Conservation (phyloP, 2,329 filamentous ascomycete species). For the Cladosporium colombiae region DNA sequence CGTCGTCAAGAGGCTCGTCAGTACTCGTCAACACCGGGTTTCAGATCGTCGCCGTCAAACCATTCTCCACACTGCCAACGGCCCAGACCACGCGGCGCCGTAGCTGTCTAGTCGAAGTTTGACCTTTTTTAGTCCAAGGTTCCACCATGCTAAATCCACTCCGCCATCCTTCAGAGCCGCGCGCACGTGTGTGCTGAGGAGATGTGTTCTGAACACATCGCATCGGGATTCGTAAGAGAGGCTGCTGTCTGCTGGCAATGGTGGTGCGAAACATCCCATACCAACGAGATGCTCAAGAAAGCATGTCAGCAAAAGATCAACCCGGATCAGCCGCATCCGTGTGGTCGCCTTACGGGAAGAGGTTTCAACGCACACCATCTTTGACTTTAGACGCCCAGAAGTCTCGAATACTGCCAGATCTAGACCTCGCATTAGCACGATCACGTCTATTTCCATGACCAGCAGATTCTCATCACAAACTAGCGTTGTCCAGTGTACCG, state of each 20-base stretch:
- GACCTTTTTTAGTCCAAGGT: not conserved
- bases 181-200: not conserved
- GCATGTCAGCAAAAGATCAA: not conserved
- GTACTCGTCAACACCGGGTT: not conserved
- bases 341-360: not conserved
- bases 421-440: not conserved
- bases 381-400: not conserved
- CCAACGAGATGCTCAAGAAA: not conserved
- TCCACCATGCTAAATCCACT: not conserved
- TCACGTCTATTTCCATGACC: not conserved
- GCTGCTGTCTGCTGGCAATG: not conserved
- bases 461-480: not conserved
- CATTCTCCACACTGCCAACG: slow-evolving; percentile 16
- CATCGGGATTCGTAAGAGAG: not conserved
- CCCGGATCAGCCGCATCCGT: not conserved
- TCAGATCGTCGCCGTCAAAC: not conserved
- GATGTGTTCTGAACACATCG: not conserved
- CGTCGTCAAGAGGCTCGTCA: slow-evolving; percentile 18
- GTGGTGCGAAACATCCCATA: not conserved
- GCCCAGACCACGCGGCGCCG: slow-evolving; percentile 11
- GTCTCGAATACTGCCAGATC: not conserved
- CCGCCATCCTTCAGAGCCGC: slow-evolving; percentile 9
- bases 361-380: not conserved
- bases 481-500: not conserved
- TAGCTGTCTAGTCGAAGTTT: slow-evolving; percentile 7